Percentiles rank a stretch among this genome's conserved stretches.
Conservation (phyloP, 1,284 basidiomycete species). For the Hymenochaete sp. region DNA sequence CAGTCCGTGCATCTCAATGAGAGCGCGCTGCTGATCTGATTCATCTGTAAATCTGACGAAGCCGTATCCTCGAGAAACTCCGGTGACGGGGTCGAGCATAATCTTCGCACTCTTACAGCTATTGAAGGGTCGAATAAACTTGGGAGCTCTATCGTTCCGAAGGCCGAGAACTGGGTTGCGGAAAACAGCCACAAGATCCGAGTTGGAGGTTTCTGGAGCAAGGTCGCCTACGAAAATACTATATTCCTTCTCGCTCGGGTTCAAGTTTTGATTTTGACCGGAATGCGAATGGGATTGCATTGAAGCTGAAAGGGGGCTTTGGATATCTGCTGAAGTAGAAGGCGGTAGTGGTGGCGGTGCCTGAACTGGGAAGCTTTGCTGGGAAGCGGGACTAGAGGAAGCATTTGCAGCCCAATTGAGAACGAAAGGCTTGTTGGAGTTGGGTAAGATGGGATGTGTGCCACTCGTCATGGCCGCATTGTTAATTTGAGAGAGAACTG, state of each 20-base stretch:
- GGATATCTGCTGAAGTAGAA: neutral
- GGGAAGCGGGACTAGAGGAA: conserved; percentile 33
- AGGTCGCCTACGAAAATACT: conserved; percentile 89
- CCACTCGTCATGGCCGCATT: conserved; percentile 28
- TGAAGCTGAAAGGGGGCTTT: neutral
- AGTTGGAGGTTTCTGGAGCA: conserved; percentile 83
- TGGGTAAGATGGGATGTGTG: conserved; percentile 63
- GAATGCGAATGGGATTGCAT: no score
- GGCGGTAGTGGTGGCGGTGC: conserved; percentile 24
- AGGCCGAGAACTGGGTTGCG: conserved; percentile 76
- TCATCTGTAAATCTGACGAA: conserved; percentile 86
- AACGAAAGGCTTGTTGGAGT: conserved; percentile 64
- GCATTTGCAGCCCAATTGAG: conserved; percentile 75
- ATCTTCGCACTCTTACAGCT: conserved; percentile 92
- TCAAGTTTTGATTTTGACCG: conserved; percentile 30
- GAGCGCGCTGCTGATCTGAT: conserved; percentile 76
- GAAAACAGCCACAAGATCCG: conserved; percentile 82
- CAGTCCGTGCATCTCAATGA: conserved; percentile 84
- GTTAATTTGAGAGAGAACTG: conserved; percentile 63
- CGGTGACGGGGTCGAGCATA: conserved; percentile 83
- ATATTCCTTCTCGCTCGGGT: conserved; percentile 71
- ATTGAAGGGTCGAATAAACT: conserved; percentile 76
- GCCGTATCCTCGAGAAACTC: conserved; percentile 83
- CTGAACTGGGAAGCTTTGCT: conserved; percentile 31
- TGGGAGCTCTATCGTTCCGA: conserved; percentile 71